Evolutionary conservation across 108 stramenopile species (phyloP).

Genomic region (Fistulifera pelliculosa): DNA sequence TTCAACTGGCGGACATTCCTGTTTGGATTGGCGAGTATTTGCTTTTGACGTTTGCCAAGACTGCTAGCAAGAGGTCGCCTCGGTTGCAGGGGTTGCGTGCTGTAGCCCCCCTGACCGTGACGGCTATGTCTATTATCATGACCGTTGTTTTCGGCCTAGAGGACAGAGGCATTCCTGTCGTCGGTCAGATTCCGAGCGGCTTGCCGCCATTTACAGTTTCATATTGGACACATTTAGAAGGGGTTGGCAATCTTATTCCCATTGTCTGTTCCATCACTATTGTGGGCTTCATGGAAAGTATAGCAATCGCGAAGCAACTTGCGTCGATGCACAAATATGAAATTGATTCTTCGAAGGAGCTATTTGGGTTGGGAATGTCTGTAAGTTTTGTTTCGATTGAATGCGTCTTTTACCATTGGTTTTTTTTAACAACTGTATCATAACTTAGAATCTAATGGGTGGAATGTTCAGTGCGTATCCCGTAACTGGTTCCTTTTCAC

Average conservation of each 20-base stretch:
- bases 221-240: constrained; percentile 18
- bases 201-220: constrained; percentile 33
- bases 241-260: constrained; percentile 26
- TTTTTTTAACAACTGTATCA: no score
- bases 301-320: constrained; percentile 72
- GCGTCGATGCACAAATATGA: constrained; percentile 63
- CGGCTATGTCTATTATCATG: constrained; percentile 33
- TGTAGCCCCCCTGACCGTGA: constrained; percentile 37
- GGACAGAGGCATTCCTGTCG: constrained; percentile 44
- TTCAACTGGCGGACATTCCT: constrained; percentile 54
- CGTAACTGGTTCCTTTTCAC: constrained; percentile 57
- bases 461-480: constrained; percentile 57
- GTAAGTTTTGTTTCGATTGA: no score
- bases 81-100: constrained; percentile 31
- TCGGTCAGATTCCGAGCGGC: constrained; percentile 56
- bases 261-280: constrained; percentile 36
- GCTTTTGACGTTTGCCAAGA: constrained; percentile 29
- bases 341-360: constrained; percentile 60
- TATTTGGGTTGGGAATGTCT: constrained; percentile 56
- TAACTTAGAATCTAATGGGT: constrained; percentile 45
- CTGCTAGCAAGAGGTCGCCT: constrained; percentile 21
- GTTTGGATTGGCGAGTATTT: constrained; percentile 30
- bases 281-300: constrained; percentile 72
- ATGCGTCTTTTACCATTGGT: no score
- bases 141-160: constrained; percentile 25